A percentile compares a stretch with the other conserved stretches of the same genome.
Evolutionary conservation across 352 stramenopile genomes (phyloP).

Genomic region (Phytophthora macrochlamydospora): DNA sequence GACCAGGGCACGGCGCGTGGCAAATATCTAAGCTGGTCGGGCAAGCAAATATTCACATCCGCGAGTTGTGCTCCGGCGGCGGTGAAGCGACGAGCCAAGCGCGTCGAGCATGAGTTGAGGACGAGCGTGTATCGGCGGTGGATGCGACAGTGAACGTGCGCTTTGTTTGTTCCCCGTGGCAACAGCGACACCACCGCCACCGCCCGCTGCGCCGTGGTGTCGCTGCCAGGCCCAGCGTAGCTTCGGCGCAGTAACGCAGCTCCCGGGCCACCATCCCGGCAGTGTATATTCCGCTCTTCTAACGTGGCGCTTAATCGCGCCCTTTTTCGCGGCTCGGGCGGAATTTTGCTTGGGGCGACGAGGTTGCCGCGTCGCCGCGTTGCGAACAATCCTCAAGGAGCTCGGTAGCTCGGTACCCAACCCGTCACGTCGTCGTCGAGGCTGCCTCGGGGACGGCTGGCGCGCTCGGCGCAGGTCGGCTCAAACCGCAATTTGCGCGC

Average conservation of each 20-base stretch:
- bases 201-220: too few species aligned
- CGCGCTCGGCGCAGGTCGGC: constrained; percentile 26
- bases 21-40: constrained; percentile 10
- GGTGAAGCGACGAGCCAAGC: constrained; percentile 35
- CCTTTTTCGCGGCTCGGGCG: constrained; percentile 35
- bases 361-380: constrained; percentile 36
- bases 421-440: constrained; percentile 41
- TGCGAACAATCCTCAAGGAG: constrained; percentile 37
- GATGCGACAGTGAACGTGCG: not conserved
- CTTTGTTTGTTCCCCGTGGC: not conserved
- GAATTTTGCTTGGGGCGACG: constrained; percentile 41
- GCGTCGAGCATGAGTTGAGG: not conserved
- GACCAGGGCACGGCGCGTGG: constrained; percentile 28
- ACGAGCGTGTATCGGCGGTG: too few species aligned
- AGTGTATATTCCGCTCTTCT: constrained; percentile 19
- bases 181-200: not conserved
- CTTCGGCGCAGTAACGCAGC: not conserved
- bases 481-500: constrained; percentile 47
- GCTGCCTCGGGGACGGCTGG: constrained; percentile 18
- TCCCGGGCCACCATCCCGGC: not conserved
- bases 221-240: not conserved
- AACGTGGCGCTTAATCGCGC: constrained; percentile 32
- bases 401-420: constrained; percentile 38
- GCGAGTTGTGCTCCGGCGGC: constrained; percentile 23
- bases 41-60: constrained; percentile 46